Percentiles rank a stretch among this genome's conserved stretches.
Evolutionary conservation across 192 early-diverging fungal genomes (phyloP).

Genomic region (Backusella psychrophila): DNA sequence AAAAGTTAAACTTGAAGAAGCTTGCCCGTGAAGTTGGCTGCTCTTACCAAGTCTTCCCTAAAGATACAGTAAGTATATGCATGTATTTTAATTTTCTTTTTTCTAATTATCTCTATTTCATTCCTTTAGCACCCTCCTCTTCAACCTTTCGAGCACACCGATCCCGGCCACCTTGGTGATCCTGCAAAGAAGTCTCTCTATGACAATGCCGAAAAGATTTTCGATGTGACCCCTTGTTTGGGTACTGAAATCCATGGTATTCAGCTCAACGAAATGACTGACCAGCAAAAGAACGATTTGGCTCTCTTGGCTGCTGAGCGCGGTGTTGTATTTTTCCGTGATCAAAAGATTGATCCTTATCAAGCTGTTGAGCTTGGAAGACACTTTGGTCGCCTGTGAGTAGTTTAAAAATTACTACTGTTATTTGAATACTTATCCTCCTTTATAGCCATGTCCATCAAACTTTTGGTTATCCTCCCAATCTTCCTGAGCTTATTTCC

Average conservation of each 20-base stretch:
- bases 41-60: constrained; percentile 8
- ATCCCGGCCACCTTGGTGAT: constrained; percentile 25
- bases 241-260: constrained; percentile 33
- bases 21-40: constrained; percentile 2
- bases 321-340: constrained; percentile 33
- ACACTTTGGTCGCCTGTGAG: constrained; percentile 17
- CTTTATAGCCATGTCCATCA: background rate
- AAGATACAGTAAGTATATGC: background rate
- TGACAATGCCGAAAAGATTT: constrained; percentile 11
- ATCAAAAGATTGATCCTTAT: constrained; percentile 24
- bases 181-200: constrained; percentile 23
- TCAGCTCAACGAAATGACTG: constrained; percentile 25
- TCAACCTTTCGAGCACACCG: constrained; percentile 25
- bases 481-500: background rate
- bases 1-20: constrained; percentile 5
- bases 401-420: background rate
- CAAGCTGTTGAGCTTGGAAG: constrained; percentile 21
- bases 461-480: background rate
- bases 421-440: background rate
- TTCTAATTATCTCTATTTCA: background rate
- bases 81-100: background rate
- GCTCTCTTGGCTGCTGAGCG: constrained; percentile 32
- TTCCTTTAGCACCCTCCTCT: background rate
- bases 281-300: constrained; percentile 35
- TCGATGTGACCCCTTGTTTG: constrained; percentile 23